phyloP scores from a whole-genome alignment of 768 basidiomycete species.

The Pleurotus sapidus region DNA sequence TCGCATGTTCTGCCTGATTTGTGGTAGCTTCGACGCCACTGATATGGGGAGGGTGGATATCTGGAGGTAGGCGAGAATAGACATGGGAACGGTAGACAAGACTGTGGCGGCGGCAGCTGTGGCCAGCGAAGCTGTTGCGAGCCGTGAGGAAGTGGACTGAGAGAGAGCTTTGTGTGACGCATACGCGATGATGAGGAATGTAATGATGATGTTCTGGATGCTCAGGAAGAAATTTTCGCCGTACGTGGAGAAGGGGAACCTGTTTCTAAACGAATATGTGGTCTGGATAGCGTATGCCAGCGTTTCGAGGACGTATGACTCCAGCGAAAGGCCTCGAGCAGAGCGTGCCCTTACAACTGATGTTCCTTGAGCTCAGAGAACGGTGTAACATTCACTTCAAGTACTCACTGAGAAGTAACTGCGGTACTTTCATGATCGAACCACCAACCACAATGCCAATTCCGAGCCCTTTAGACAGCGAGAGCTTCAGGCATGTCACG shows the following conservation, averaged over 20 bases:
- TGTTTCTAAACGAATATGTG: constrained; percentile 80
- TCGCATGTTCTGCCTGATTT: constrained; percentile 80
- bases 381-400: neutral
- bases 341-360: constrained; percentile 71
- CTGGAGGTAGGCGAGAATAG: constrained; percentile 68
- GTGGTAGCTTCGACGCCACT: constrained; percentile 91
- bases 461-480: constrained; percentile 89
- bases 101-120: constrained; percentile 27
- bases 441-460: constrained; percentile 92
- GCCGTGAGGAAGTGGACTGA: constrained; percentile 12
- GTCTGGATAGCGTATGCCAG: constrained; percentile 86
- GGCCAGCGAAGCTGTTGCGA: constrained; percentile 27
- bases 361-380: neutral
- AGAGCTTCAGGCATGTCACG: constrained; percentile 84
- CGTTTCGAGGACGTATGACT: constrained; percentile 89
- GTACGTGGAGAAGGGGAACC: constrained; percentile 95
- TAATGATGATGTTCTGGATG: constrained; percentile 84
- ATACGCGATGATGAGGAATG: constrained; percentile 79
- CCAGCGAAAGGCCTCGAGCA: constrained; percentile 83
- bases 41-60: constrained; percentile 87
- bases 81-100: constrained; percentile 44
- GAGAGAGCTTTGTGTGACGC: constrained; percentile 29
- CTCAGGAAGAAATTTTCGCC: constrained; percentile 96
- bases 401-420: constrained; percentile 77
- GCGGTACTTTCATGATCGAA: constrained; percentile 94